A percentile compares a stretch with the other conserved stretches of the same genome.
These are phyloP conservation scores for Royoungia palumana DNA, from an alignment of 768 basidiomycete genomes.

Conservation along the genomic window DNA sequence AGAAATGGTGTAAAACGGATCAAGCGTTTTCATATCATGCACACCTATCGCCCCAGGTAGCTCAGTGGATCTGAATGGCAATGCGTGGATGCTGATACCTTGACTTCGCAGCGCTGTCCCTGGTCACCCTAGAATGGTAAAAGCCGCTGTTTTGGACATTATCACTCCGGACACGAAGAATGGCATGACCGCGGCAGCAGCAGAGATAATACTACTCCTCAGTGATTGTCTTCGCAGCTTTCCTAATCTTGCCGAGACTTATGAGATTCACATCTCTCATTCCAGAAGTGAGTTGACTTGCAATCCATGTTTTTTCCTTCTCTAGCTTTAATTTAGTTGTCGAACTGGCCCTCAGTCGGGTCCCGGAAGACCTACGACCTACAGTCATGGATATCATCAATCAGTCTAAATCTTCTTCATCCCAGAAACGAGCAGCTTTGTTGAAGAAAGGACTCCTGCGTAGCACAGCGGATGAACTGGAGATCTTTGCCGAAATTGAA, in stretches of 20 bases:
- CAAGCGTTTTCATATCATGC: conserved; percentile 78
- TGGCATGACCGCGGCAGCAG: conserved; percentile 66
- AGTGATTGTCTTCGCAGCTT: conserved; percentile 68
- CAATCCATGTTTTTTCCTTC: not conserved
- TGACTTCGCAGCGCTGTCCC: conserved; percentile 47
- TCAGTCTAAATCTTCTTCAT: conserved; percentile 58
- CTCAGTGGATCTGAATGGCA: conserved; percentile 10
- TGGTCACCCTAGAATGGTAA: conserved; percentile 70
- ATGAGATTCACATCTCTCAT: conserved; percentile 79
- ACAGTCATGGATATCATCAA: conserved; percentile 63
- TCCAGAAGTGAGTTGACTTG: conserved; percentile 53
- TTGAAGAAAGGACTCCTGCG: conserved; percentile 68
- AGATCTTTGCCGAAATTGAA: conserved; percentile 62
- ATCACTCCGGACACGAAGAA: conserved; percentile 67
- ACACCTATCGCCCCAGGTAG: conserved; percentile 69
- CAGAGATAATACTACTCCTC: conserved; percentile 69
- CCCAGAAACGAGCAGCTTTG: conserved; percentile 67
- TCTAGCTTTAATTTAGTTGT: conserved; percentile 47
- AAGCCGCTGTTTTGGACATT: conserved; percentile 81
- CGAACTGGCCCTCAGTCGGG: conserved; percentile 57
- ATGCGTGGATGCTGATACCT: not conserved
- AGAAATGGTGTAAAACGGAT: conserved; percentile 62
- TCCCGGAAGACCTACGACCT: conserved; percentile 53
- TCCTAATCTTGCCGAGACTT: conserved; percentile 62
- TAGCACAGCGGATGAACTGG: conserved; percentile 69